phyloP scores from a whole-genome alignment of 805 yeast genomes.

The Sugiyamaella qingdaonensis region DNA sequence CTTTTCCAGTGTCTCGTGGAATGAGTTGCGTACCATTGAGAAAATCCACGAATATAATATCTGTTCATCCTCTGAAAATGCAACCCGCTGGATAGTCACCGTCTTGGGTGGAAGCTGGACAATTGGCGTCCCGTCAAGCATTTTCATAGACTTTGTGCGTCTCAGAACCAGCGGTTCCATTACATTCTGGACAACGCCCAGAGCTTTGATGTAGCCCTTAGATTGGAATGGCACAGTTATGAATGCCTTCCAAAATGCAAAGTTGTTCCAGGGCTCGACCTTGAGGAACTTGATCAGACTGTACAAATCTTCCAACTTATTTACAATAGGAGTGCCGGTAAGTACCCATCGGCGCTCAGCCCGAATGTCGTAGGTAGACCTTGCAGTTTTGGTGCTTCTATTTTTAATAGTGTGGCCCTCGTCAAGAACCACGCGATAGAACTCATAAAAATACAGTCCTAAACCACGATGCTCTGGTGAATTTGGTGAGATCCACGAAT shows the following conservation, averaged over 20 bases:
- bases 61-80: conserved; percentile 62
- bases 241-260: conserved; percentile 82
- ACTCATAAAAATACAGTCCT: conserved; percentile 70
- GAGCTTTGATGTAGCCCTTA: conserved; percentile 63
- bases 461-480: conserved; percentile 11
- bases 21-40: conserved; percentile 52
- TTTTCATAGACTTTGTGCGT: conserved; percentile 82
- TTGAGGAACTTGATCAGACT: conserved; percentile 69
- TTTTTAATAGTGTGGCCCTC: conserved; percentile 91
- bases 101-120: conserved; percentile 76
- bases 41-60: conserved; percentile 65
- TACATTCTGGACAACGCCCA: conserved; percentile 79
- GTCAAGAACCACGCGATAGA: conserved; percentile 73
- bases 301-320: conserved; percentile 79
- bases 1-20: conserved; percentile 30
- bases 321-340: conserved; percentile 92
- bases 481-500: background rate
- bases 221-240: conserved; percentile 79
- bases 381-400: conserved; percentile 70
- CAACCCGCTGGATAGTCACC: conserved; percentile 61
- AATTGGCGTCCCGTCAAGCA: conserved; percentile 62
- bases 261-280: conserved; percentile 87
- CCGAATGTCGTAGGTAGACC: conserved; percentile 63
- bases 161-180: conserved; percentile 78
- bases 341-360: conserved; percentile 75